Base-by-base conservation (phyloP, 306 rosid genomes). In the Amphicarpaea edgeworthii region DNA sequence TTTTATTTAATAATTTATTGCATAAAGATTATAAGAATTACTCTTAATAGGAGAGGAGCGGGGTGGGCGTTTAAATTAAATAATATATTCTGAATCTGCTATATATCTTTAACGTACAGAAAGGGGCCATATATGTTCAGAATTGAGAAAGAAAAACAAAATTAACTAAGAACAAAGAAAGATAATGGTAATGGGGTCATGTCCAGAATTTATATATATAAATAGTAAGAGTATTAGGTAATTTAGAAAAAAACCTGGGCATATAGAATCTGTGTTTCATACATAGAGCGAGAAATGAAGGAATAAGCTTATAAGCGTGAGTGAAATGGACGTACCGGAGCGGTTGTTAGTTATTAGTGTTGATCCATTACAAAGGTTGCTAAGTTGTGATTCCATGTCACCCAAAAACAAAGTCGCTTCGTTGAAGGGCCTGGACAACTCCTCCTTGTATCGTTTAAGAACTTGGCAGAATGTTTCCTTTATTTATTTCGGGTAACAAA, bases 381-480 rank as follows among this genome's bases (percentile, higher is more conserved):
- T 82, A 30, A 91, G 89, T 78, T 89, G 88, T 30, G 86, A 77
- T 73, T 89, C 85, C 61, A 89, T 88, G 73, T 67, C 75, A 79
- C 69, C 81, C 78, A 91, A 69, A 75, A 89, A 89, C 74, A 77
- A 38, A 12, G 90, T 78, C 0, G 97, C 93, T 82, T 88, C 97
- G 59, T 85, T 72, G 70, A 88, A 85, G 30, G 90, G 90, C 79
- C 76, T 91, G 16, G 85, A 86, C 50, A 91, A 55, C 81, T 89
- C 97, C 70, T 89, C 90, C 74, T 82, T 89, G 70, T 51, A 89
- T 71, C 77, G 80, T 51, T 58, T 86, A 76, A 91, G 90, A 70
- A 88, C 76, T 68, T 81, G 77, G 74, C 87, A 73, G 82, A 85
- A 91, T 7, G 91, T 80, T 72, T 88, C 93, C 97, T 63, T 89